These are phyloP conservation scores for Hibiscus mutabilis DNA, from an alignment of 345 rosid species.

Conservation along the genomic window DNA sequence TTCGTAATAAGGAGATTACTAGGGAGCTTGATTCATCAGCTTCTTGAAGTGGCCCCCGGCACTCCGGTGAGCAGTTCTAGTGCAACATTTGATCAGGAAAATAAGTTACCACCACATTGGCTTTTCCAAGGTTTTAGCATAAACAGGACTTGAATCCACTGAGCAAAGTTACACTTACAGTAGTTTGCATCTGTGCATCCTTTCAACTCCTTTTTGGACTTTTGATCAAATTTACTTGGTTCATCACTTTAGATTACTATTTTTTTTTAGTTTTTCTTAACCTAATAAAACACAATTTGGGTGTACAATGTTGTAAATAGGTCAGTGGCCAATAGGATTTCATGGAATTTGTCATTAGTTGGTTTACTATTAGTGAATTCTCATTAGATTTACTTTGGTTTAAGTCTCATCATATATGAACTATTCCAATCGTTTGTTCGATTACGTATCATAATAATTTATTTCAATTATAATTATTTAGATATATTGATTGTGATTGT, in stretches of 20 bases:
- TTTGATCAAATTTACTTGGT: background rate
- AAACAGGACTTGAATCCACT: conserved; percentile 30
- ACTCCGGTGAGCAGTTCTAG: conserved; percentile 56
- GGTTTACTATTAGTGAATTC: too few relatives aligned
- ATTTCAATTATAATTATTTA: too few relatives aligned
- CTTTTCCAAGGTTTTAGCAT: conserved; percentile 54
- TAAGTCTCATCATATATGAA: too few relatives aligned
- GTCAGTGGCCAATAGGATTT: background rate
- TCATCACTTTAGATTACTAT: conserved; percentile 10
- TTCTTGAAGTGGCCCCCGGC: conserved; percentile 39
- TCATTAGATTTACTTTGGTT: too few relatives aligned
- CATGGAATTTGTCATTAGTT: too few relatives aligned
- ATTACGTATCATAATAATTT: too few relatives aligned
- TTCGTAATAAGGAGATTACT: background rate
- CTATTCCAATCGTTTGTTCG: too few relatives aligned
- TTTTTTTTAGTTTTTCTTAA: conserved; percentile 9
- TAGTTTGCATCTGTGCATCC: conserved; percentile 9
- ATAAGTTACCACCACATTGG: conserved; percentile 64
- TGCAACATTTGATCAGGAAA: conserved; percentile 42
- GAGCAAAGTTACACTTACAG: background rate
- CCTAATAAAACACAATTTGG: conserved; percentile 17
- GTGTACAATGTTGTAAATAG: conserved; percentile 21
- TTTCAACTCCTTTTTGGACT: too few relatives aligned
- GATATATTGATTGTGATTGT: too few relatives aligned
- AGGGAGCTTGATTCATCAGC: conserved; percentile 19